Evolutionary conservation across 1,284 basidiomycete genomes (phyloP).

Genomic region (Peniophora sp.): DNA sequence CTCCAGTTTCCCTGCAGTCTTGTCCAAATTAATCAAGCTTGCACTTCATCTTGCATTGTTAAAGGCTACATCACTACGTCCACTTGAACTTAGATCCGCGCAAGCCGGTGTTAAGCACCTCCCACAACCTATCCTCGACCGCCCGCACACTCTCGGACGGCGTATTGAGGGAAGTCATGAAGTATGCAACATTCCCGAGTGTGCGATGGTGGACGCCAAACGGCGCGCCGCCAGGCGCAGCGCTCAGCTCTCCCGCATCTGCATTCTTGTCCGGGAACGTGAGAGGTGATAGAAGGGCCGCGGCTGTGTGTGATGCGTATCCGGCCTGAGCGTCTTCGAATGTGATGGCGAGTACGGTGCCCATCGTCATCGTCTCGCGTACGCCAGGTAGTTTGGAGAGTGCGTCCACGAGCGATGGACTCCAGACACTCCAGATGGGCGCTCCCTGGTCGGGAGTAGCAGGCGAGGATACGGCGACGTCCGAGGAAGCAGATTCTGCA

Average conservation of each 20-base stretch:
- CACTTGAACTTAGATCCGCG: too few species aligned
- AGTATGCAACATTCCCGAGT: conserved; percentile 88
- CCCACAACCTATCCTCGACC: conserved; percentile 56
- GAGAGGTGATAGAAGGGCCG: too few species aligned
- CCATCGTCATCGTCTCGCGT: conserved; percentile 79
- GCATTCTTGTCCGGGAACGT: too few species aligned
- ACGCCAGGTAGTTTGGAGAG: conserved; percentile 57
- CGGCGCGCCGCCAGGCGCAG: conserved; percentile 45
- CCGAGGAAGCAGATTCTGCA: background rate
- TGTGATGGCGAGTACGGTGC: conserved; percentile 82
- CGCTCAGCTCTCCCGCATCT: conserved; percentile 20
- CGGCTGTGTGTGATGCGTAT: conserved; percentile 22
- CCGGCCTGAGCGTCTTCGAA: conserved; percentile 55
- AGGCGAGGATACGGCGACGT: too few species aligned
- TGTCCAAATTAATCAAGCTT: too few species aligned
- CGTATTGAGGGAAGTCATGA: conserved; percentile 90
- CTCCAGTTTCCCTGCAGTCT: too few species aligned
- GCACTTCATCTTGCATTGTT: too few species aligned
- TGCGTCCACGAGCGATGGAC: conserved; percentile 56
- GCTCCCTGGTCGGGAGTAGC: conserved; percentile 4
- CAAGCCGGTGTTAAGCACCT: conserved; percentile 1
- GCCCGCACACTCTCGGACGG: conserved; percentile 38
- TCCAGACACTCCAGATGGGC: conserved; percentile 85
- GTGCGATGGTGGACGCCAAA: conserved; percentile 86
- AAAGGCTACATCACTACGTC: too few species aligned